Conservation (phyloP, 176 grass and related monocot species). For the Lolium perenne region DNA sequence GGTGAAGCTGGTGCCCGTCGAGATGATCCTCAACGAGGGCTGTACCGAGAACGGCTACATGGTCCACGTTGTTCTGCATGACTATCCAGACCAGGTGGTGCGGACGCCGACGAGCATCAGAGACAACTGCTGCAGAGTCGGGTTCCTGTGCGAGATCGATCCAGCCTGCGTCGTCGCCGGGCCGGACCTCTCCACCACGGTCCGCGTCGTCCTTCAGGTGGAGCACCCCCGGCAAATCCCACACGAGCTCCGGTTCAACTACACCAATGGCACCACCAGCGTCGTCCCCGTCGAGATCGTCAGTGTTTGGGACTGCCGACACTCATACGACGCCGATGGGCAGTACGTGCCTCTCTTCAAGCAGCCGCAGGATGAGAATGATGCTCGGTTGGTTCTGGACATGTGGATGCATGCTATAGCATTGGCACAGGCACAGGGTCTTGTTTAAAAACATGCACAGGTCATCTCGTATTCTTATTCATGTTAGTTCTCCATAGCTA, state of each 20-base stretch:
- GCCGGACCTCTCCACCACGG: background rate
- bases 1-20: background rate
- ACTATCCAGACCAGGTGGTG: background rate
- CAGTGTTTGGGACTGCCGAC: background rate
- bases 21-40: background rate
- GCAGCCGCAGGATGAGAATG: background rate
- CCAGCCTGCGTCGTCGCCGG: background rate
- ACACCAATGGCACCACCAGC: background rate
- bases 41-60: background rate
- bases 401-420: background rate
- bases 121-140: background rate
- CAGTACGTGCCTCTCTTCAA: background rate
- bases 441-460: too few relatives aligned
- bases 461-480: too few relatives aligned
- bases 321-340: background rate
- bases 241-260: background rate
- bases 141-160: constrained; percentile 12
- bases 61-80: background rate
- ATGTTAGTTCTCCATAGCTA: too few relatives aligned
- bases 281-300: background rate
- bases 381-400: background rate
- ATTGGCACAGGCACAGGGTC: background rate
- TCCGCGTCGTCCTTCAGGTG: background rate
- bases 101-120: background rate
- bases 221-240: background rate